These are phyloP conservation scores for Conringia planisiliqua DNA, from an alignment of 345 rosid genomes.

Conservation along the genomic window DNA sequence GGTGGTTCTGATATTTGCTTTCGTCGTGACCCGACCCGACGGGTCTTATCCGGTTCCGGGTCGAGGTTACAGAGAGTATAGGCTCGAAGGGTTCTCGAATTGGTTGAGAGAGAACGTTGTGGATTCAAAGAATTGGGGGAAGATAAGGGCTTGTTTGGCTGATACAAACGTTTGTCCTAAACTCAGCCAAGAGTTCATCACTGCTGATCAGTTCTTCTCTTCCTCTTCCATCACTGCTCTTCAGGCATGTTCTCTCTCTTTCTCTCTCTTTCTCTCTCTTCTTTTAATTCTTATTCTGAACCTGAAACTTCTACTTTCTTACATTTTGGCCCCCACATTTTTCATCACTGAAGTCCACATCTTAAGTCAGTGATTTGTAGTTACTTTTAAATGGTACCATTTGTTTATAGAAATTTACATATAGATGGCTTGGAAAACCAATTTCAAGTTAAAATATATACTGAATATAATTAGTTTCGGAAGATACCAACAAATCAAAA, in stretches of 20 bases:
- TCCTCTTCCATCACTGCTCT: constrained; percentile 63
- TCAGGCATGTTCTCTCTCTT: constrained; percentile 45
- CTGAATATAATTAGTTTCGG: background rate
- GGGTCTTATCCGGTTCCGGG: constrained; percentile 71
- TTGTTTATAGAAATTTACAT: background rate
- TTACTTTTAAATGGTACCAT: background rate
- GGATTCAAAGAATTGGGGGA: constrained; percentile 56
- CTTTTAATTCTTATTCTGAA: background rate
- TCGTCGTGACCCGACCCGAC: constrained; percentile 71
- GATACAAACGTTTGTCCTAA: constrained; percentile 65
- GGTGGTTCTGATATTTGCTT: constrained; percentile 67
- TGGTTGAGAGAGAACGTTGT: constrained; percentile 71
- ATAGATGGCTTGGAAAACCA: too few species aligned
- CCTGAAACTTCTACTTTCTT: background rate
- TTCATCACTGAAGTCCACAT: background rate
- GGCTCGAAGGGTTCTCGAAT: constrained; percentile 62
- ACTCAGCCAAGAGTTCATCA: constrained; percentile 45
- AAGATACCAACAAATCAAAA: background rate
- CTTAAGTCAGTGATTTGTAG: background rate
- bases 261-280: background rate
- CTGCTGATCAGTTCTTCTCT: constrained; percentile 70
- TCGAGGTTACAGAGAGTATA: constrained; percentile 59
- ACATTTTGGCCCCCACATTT: background rate
- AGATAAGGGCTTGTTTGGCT: constrained; percentile 65
- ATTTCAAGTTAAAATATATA: too few species aligned